A percentile compares a stretch with the other conserved stretches of the same genome.
Conservation (phyloP, 306 rosid genomes). For the Prunus salicina region DNA sequence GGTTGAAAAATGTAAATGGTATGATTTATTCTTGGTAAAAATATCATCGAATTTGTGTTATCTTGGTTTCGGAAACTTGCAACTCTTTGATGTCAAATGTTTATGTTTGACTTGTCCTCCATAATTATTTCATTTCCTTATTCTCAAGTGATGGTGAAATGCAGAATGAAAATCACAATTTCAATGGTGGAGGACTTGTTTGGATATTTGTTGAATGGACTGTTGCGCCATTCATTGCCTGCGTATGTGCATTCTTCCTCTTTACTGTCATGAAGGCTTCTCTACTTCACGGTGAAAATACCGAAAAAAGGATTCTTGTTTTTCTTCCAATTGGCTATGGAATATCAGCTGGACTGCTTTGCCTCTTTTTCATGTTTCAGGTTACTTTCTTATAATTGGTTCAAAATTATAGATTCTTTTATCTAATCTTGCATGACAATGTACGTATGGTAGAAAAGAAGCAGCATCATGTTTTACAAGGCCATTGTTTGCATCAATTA, state of each 20-base stretch:
- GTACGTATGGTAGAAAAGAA: not conserved
- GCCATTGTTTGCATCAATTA: not conserved
- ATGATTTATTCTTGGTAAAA: not conserved
- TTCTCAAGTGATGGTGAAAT: not conserved
- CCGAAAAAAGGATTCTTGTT: conserved; percentile 14
- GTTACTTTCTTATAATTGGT: not conserved
- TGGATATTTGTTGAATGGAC: conserved; percentile 28
- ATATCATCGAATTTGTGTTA: not conserved
- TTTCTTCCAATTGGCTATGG: conserved; percentile 26
- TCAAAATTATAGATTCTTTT: too few relatives aligned
- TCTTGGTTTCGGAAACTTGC: not conserved
- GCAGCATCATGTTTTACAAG: not conserved
- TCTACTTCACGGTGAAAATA: conserved; percentile 19
- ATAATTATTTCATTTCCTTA: not conserved
- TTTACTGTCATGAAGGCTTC: conserved; percentile 14
- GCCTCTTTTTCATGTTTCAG: conserved; percentile 25
- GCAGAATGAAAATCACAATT: conserved; percentile 29
- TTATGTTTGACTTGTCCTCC: not conserved
- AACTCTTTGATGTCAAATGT: not conserved
- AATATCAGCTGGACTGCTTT: conserved; percentile 27
- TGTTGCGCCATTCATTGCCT: conserved; percentile 22
- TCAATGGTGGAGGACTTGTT: conserved; percentile 26
- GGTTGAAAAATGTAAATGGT: not conserved
- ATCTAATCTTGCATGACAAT: not conserved
- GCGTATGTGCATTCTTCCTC: conserved; percentile 12